These are phyloP conservation scores for Daldinia childiae DNA, from an alignment of 495 filamentous ascomycete genomes.

Conservation along the genomic window DNA sequence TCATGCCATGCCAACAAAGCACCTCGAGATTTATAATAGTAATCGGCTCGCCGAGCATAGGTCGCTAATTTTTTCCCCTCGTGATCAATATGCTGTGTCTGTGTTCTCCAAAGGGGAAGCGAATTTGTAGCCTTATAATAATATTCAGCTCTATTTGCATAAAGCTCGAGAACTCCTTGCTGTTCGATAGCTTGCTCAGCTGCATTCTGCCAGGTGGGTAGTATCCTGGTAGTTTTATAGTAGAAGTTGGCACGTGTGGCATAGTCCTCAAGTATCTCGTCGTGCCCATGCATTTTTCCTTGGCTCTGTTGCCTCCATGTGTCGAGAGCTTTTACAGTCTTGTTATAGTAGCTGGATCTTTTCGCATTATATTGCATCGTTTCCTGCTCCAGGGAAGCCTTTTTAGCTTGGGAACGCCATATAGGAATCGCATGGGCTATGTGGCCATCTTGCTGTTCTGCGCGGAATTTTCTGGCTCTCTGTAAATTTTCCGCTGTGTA, in stretches of 20 bases:
- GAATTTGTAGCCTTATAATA: conserved; percentile 38
- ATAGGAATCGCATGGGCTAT: conserved; percentile 24
- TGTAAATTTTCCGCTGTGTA: conserved; percentile 75
- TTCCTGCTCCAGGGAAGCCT: conserved; percentile 28
- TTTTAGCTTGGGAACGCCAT: conserved; percentile 39
- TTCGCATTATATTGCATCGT: conserved; percentile 25
- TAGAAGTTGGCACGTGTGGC: conserved; percentile 43
- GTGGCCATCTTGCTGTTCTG: conserved; percentile 52
- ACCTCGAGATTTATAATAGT: conserved; percentile 41
- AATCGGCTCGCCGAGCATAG: conserved; percentile 42
- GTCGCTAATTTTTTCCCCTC: conserved; percentile 27
- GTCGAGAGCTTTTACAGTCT: conserved; percentile 25
- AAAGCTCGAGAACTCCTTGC: conserved; percentile 29
- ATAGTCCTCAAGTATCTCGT: conserved; percentile 34
- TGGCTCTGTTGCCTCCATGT: conserved; percentile 37
- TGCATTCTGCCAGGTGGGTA: conserved; percentile 44
- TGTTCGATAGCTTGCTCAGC: conserved; percentile 32
- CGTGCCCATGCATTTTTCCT: conserved; percentile 16
- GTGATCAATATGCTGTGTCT: conserved; percentile 28
- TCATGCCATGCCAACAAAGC: conserved; percentile 40
- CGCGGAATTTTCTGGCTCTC: conserved; percentile 70
- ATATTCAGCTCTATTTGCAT: conserved; percentile 41
- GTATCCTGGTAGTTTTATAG: conserved; percentile 36
- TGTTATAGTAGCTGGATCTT: conserved; percentile 32
- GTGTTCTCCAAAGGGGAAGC: conserved; percentile 45